Base-by-base conservation (phyloP, 345 rosid species). In the Aquilaria sinensis region DNA sequence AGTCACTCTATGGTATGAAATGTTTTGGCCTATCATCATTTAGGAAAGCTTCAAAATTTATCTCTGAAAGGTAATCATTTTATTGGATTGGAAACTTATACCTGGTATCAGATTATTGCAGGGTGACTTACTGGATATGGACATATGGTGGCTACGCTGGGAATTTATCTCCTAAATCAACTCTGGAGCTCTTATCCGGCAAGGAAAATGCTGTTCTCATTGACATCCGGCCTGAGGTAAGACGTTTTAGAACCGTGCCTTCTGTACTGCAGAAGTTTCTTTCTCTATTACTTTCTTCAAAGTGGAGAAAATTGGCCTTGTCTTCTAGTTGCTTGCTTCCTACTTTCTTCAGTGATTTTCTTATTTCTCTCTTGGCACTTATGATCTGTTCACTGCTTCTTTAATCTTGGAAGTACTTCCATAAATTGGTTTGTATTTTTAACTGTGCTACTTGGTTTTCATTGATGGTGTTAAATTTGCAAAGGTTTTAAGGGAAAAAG, bases 141-240 rank as follows among this genome's bases (percentile, higher is more conserved):
- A 72, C 71, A 31, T 90, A 83, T 66, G 67, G 91, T 57, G 99
- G 97, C 47, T 94, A 94, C 66, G 83, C 95, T 61, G 96, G 99
- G 68, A 91, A 90, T 77, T 76, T 94, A 70, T 85, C 99, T 72
- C 91, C 97, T 70, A 69, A 76, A 37, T 68, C 64, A 68, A 83
- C 95, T 37, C 70, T 90, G 60, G 87, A 88, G 77, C 85, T 94
- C 62, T 75, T 94, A 70, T 72, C 56, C 52, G 88, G 89, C 58
- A 72, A 68, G 81, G 87, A 86, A 71, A 84, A 85, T 68, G 81
- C 85, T 30, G 74, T 85, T 32, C 89, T 94, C 56, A 77, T 94
- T 51, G 99, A 94, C 80, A 78, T 94, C 80, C 82, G 97, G 83
- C 88, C 96, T 47, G 96, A 94, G 85, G 99, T 87, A 85, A 88